Evolutionary conservation across 1,284 basidiomycete genomes (phyloP), one percentile per base, ranked within the genome.

Genomic region (Ganoderma sp.): DNA sequence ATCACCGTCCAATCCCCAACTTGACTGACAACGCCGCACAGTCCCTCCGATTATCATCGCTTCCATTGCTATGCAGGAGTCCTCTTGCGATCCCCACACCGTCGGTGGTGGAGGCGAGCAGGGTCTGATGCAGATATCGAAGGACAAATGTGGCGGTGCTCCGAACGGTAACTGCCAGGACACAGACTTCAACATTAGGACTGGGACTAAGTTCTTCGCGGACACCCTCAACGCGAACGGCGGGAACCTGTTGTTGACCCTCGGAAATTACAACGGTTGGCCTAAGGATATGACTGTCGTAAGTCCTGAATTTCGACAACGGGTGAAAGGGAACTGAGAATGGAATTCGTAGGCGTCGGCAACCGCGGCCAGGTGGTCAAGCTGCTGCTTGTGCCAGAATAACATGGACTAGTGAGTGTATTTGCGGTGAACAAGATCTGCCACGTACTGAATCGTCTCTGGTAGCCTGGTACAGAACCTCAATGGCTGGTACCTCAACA

Each of bases 191-290:
- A 93, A 93, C 78, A 88, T 93, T 73, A 73, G 77, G 39, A 86
- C 84, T 22, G 92, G 87, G 12, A 85, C 90, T 42, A 78, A 81
- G 39, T 93, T 83, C 81, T 90, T 94, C 76, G 79, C 84, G 3
- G 69, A 79, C 32, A 84, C 85, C 28, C 80, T 96, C 60, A 78
- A 82, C 5, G 71, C 69, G 64, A 83, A 87, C 72, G 81, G 81
- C 41, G 90, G 90, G 25, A 85, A 90, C 75, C 78, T 95, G 42
- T 80, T 95, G 19, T 62, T 80, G 69, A 84, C 87, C 8, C 79
- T 94, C 63, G 95, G 93, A 19, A 70, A 78, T 25, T 96, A 97
- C 82, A 96, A 96, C 78, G 93, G 94, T 56, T 96, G 93, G 93
- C 73, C 70, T 25, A 64, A 66, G 8, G 87, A 87, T 25, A 80